Evolutionary conservation across 1,139 yeast species (phyloP), one percentile per base, ranked within the genome.

Genomic region (Debaryomyces psychrophilus): DNA sequence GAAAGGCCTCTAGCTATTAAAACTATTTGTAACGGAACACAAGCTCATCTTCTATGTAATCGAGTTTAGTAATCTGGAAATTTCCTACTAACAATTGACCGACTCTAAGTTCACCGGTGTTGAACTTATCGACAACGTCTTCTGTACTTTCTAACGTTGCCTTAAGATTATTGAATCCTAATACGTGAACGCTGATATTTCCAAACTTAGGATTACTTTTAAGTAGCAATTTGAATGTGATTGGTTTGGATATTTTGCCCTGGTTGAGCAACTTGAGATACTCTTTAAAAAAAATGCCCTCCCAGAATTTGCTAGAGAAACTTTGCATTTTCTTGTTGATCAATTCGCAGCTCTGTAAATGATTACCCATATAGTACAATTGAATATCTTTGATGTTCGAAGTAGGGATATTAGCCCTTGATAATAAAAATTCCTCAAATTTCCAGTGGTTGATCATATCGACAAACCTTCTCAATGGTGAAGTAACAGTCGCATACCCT

Each of bases 401-500:
- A 8, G 15, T 18, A 14, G 50, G 46, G 6, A 52, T 46, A 15
- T 51, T 49, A 4, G 46, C 46, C 20, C 41, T 34, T 5, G 50
- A 38, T 31, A 62, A 47, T 22, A 64, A 50, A 50, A 50, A 54
- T 37, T 61, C 67, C 47, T 72, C 74, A 39, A 74, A 57, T 46
- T 61, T 65, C 80, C 93, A 81, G 58, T 90, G 97, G 54, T 85
- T 84, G 5, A 90, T 62, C 57, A 90, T 68, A 63, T 93, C 99
- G n/a, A 85, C 84, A 56, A 81, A 87, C 53, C 99, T 71, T 64
- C 99, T 73, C 51, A 93, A 73, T 1, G 99, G 99, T 0, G 97
- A 90, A 0, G 99, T 90, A 2, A 88, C 84, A 33, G 90, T 88
- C 6, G 87, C 75, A 59, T 93, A 90, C 11, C 70, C 64, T 0